Base-by-base conservation (phyloP, 2,329 filamentous ascomycete species). In the Ophiostoma ulmi region DNA sequence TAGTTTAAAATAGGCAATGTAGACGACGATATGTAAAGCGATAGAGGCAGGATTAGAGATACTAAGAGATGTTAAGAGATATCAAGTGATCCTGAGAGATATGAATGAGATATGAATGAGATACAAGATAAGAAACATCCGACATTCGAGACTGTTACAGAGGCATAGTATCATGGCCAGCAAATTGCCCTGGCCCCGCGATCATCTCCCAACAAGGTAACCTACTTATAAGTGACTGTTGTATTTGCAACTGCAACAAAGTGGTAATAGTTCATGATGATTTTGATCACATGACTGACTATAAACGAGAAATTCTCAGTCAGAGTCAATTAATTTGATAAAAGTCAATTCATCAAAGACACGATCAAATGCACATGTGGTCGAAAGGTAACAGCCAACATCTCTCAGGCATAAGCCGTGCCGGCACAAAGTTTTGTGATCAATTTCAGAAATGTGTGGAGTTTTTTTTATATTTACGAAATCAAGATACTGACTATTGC, bases 171-270 rank as follows among this genome's bases (percentile, higher is more conserved):
- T 58, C 52, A 22, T 14, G 22, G 13, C 22, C 22, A 58, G 44
- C n/a, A 26, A 58, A 58, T 31, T 11, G 14, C 22, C n/a, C 52
- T 58, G 52, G 52, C 22, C 52, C 10, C 14, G 52, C 52, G 22
- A 58, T 58, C 52, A 26, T 58, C 52, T 22, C 52, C 52, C 52
- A 58, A 58, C 52, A 58, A 58, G 52, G 52, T 10, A 58, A 58
- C 52, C 22, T 58, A 58, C 17, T 48, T 48, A 48, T 48, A 44
- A 44, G 41, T 44, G 1, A 44, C 44, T 20, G 44, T 48, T 48
- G 44, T 48, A 48, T 48, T 48, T 48, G 7, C 20, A 6, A 48
- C n/a, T 48, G 44, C 17, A 48, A 48, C 44, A 48, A n/a, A 20
- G 44, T 5, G 44, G 17, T 48, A 5, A 48, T 48, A n/a, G 17